Conservation (phyloP, 1,284 basidiomycete species). For the Cutaneotrichosporon cyanovorans region DNA sequence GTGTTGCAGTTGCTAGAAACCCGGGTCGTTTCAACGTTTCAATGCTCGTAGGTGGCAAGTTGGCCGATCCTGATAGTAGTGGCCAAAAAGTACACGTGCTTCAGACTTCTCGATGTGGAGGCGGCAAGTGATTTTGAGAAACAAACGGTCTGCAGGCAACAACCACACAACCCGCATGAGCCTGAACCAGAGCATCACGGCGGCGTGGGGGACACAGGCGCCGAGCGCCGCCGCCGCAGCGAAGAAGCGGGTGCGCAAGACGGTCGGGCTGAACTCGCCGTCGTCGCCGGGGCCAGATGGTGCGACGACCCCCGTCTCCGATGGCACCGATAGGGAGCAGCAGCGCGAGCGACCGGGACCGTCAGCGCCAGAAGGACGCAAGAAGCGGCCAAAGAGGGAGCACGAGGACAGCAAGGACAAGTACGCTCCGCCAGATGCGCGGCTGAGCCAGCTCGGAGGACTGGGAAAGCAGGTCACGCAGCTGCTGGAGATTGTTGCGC, state of each 20-base stretch:
- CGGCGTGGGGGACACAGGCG: slow-evolving; percentile 28
- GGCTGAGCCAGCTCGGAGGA: slow-evolving; percentile 80
- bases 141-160: background rate
- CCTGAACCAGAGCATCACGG: slow-evolving; percentile 40
- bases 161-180: slow-evolving; percentile 3
- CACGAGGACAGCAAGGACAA: slow-evolving; percentile 21
- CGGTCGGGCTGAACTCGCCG: slow-evolving; percentile 14
- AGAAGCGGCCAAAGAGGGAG: slow-evolving; percentile 7
- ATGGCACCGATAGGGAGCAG: slow-evolving; percentile 6
- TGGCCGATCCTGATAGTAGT: background rate
- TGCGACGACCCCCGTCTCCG: slow-evolving; percentile 5
- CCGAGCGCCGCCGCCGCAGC: background rate
- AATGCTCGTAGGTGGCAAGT: background rate
- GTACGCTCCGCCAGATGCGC: slow-evolving; percentile 41
- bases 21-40: no score
- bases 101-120: slow-evolving; percentile 2
- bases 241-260: slow-evolving; percentile 14
- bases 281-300: slow-evolving; percentile 2
- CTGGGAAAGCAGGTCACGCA: slow-evolving; percentile 80
- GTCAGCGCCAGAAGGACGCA: slow-evolving; percentile 4
- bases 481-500: slow-evolving; percentile 87
- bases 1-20: no score
- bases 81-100: no score
- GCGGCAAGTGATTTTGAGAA: background rate
- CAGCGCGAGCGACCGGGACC: background rate